phyloP scores from a whole-genome alignment of 306 rosid genomes.

The Phaseolus lunatus region DNA sequence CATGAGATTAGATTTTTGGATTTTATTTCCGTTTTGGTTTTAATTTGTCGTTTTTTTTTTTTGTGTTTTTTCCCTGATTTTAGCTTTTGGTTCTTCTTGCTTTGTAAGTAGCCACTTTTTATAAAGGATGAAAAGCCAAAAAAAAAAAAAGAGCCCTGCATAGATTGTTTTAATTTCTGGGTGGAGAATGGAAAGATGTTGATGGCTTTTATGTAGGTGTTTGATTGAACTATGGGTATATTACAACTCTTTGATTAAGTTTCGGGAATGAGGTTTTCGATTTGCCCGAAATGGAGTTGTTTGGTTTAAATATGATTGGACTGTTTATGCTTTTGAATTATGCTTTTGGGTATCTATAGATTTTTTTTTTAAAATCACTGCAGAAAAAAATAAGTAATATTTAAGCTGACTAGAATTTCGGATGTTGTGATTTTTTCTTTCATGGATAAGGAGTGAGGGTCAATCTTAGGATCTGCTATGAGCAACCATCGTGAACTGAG shows the following conservation, averaged over 20 bases:
- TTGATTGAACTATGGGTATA: slow-evolving; percentile 12
- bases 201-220: background rate
- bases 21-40: slow-evolving; percentile 11
- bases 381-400: background rate
- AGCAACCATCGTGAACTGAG: slow-evolving; percentile 29
- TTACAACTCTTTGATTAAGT: slow-evolving; percentile 14
- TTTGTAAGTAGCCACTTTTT: slow-evolving; percentile 14
- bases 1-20: background rate
- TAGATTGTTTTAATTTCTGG: slow-evolving; percentile 17
- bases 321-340: background rate
- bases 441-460: slow-evolving; percentile 11
- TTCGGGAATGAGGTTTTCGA: background rate
- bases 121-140: background rate
- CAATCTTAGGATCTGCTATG: slow-evolving; percentile 16
- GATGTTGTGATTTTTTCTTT: slow-evolving; percentile 21
- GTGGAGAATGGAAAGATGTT: slow-evolving; percentile 21
- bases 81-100: slow-evolving; percentile 35
- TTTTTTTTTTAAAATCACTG: slow-evolving; percentile 6
- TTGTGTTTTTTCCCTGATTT: background rate
- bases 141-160: background rate
- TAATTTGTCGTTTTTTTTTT: slow-evolving; percentile 1
- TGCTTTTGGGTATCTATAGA: background rate
- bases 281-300: slow-evolving; percentile 6
- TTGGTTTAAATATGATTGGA: background rate
- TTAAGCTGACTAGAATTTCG: slow-evolving; percentile 8